phyloP scores from a whole-genome alignment of 1,139 yeast genomes.

The Lodderomyces margitis region DNA sequence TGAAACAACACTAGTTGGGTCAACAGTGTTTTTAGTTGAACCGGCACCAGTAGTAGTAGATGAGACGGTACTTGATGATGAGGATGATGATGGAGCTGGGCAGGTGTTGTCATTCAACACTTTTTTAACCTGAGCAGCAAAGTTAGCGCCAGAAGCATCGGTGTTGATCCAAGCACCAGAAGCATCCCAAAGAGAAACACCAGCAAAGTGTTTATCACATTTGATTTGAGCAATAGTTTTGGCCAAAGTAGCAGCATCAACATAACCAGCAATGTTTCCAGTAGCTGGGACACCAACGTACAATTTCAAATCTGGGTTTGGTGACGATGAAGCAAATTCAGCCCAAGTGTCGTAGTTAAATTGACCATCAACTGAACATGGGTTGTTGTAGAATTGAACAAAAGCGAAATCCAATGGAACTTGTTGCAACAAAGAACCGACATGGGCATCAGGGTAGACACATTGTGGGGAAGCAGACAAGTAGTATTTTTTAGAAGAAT shows the following conservation, averaged over 20 bases:
- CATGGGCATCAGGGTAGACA: conserved; percentile 82
- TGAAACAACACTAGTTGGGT: conserved; percentile 8
- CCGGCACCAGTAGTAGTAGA: conserved; percentile 9
- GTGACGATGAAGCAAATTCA: conserved; percentile 49
- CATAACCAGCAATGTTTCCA: conserved; percentile 13
- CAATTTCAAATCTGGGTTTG: conserved; percentile 35
- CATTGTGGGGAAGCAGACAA: conserved; percentile 95
- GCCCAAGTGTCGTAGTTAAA: conserved; percentile 91
- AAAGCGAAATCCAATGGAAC: conserved; percentile 81
- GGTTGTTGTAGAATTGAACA: conserved; percentile 91
- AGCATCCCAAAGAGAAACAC: conserved; percentile 91
- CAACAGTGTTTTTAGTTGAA: conserved; percentile 3
- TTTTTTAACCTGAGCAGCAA: conserved; percentile 15
- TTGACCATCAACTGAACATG: conserved; percentile 55
- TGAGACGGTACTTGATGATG: conserved; percentile 10
- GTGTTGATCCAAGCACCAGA: conserved; percentile 69
- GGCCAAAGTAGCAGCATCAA: conserved; percentile 13
- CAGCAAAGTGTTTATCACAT: conserved; percentile 60
- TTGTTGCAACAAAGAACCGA: conserved; percentile 61
- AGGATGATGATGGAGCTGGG: conserved; percentile 14
- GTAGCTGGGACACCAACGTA: conserved; percentile 18
- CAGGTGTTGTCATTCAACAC: conserved; percentile 14
- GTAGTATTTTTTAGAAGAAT: conserved; percentile 60
- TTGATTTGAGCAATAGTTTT: conserved; percentile 34
- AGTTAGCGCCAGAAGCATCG: conserved; percentile 19